Base-by-base conservation (phyloP, 345 rosid genomes). In the Salix koriyanagi region DNA sequence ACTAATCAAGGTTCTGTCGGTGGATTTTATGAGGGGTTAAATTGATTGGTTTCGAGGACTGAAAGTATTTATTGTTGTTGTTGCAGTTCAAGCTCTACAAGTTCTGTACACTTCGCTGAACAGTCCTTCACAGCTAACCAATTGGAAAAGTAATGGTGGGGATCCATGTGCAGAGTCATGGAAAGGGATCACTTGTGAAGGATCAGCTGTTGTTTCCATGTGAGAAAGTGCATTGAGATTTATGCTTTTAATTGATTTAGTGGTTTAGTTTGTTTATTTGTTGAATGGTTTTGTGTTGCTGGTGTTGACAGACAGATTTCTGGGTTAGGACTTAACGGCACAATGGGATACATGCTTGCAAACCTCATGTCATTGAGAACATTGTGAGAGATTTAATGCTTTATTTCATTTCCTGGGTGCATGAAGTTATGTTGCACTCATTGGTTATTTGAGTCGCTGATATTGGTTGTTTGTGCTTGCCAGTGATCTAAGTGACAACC, bases 91-190 rank as follows among this genome's bases (percentile, higher is more conserved):
- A 89, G 97, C 90, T n/a, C 88, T 96, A 79, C 99, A 92, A 80
- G 90, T 89, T 50, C 13, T 94, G 78, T 96, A 88, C 82, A 86
- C 90, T 83, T 86, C 99, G 72, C 79, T 96, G 65, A 91, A 91
- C 80, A 88, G 89, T 76, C 88, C 99, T 79, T 84, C 90, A n/a
- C 89, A 91, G 89, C 86, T 96, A 44, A 94, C 94, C 67, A 92
- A 86, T 84, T 96, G 99, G 99, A 92, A 88, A 70, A 87, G 67
- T 81, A 81, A 70, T 23, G 94, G 92, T 42, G 94, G 92, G 21
- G 99, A 96, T 89, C 99, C 98, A n/a, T 96, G 99, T 80, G 84
- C 82, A 72, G 98, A 94, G 83, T 88, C 98, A 70, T 96, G 99
- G 99, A 90, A 85, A 87, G 99, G 99, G 74, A 82, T 96, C 70